A percentile compares a stretch with the other conserved stretches of the same genome.
phyloP scores from a whole-genome alignment of 805 yeast genomes.

The Candida insectorum region DNA sequence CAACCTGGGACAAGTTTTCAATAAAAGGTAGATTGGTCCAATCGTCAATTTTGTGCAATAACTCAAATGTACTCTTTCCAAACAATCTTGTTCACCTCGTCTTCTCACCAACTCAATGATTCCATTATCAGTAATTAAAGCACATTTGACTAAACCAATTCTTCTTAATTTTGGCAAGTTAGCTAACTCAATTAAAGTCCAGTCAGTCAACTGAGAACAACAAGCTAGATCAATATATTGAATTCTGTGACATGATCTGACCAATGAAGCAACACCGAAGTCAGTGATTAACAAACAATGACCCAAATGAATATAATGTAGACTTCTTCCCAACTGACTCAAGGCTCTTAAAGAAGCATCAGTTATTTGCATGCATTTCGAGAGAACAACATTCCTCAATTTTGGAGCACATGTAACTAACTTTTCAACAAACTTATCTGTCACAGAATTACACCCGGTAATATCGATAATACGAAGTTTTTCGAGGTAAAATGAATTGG shows the following conservation, averaged over 20 bases:
- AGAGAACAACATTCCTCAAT: conserved; percentile 79
- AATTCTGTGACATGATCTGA: conserved; percentile 75
- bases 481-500: conserved; percentile 50
- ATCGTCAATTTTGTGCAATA: conserved; percentile 81
- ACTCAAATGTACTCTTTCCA: conserved; percentile 90
- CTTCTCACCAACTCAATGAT: conserved; percentile 62
- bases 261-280: conserved; percentile 72
- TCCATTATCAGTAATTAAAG: conserved; percentile 83
- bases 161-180: conserved; percentile 77
- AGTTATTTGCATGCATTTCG: conserved; percentile 84
- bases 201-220: conserved; percentile 84
- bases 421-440: conserved; percentile 73
- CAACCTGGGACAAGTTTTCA: conserved; percentile 77
- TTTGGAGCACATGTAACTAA: conserved; percentile 79
- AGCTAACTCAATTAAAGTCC: conserved; percentile 72
- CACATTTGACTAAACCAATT: conserved; percentile 91
- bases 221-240: conserved; percentile 95
- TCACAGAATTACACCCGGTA: conserved; percentile 75
- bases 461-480: conserved; percentile 79
- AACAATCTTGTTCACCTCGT: conserved; percentile 70
- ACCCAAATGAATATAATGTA: conserved; percentile 90
- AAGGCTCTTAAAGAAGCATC: conserved; percentile 74
- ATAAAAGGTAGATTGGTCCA: conserved; percentile 69
- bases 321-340: conserved; percentile 68
- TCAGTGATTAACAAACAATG: conserved; percentile 92